A percentile compares a stretch with the other conserved stretches of the same genome.
Conservation (phyloP, 345 rosid genomes). For the Eucalyptus shirleyi region DNA sequence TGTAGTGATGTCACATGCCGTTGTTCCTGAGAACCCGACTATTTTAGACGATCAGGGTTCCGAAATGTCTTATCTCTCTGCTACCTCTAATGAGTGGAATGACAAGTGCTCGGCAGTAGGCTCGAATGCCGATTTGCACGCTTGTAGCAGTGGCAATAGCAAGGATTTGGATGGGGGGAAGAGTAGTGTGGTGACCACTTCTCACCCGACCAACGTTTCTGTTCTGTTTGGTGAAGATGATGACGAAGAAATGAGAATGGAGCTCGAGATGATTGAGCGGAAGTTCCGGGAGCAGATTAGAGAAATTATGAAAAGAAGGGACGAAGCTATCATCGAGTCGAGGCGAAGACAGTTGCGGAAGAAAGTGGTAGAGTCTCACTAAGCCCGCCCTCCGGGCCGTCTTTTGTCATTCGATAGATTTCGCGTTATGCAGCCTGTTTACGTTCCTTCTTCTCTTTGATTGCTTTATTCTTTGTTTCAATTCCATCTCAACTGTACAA, state of each 20-base stretch:
- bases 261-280: slow-evolving; percentile 45
- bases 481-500: background rate
- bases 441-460: background rate
- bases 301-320: slow-evolving; percentile 44
- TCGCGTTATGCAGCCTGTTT: background rate
- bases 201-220: background rate
- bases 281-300: slow-evolving; percentile 47
- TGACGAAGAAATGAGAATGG: slow-evolving; percentile 29
- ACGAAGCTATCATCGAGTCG: slow-evolving; percentile 52
- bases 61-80: slow-evolving; percentile 28
- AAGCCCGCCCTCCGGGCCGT: background rate
- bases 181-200: background rate
- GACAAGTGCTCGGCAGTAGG: slow-evolving; percentile 9
- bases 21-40: background rate
- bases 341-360: slow-evolving; percentile 23
- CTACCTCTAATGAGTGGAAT: slow-evolving; percentile 18
- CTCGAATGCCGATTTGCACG: background rate
- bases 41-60: slow-evolving; percentile 15
- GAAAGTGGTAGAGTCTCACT: slow-evolving; percentile 9
- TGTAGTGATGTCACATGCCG: background rate
- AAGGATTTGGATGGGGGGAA: background rate
- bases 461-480: background rate
- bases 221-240: slow-evolving; percentile 1
- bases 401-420: background rate
- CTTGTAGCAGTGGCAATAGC: background rate